phyloP scores from a whole-genome alignment of 257 asterid genomes.

The Solanum megistacrolobum region DNA sequence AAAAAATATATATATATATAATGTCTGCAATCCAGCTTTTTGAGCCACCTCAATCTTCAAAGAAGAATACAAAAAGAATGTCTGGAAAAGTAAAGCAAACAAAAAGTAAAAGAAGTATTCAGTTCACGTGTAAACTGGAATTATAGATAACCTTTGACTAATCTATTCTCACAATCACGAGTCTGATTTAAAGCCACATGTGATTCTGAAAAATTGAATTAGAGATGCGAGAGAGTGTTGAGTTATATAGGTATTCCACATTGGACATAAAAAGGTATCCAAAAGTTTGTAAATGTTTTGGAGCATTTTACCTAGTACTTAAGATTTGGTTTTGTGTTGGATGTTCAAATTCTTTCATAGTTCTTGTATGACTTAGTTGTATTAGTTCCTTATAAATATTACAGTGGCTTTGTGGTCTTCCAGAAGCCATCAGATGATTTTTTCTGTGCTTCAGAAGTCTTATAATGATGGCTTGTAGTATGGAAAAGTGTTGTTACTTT shows the following conservation, averaged over 20 bases:
- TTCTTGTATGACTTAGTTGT: background rate
- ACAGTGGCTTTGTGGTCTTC: background rate
- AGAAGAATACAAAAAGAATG: background rate
- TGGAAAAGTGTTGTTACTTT: background rate
- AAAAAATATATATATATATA: no score
- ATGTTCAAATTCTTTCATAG: background rate
- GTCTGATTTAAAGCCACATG: background rate
- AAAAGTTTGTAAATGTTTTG: background rate
- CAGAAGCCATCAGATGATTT: background rate
- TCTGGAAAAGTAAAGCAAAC: background rate
- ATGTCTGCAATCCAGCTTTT: background rate
- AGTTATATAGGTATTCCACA: background rate
- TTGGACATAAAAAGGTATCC: background rate
- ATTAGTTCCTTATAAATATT: background rate
- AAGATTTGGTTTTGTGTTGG: background rate
- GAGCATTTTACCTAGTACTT: background rate
- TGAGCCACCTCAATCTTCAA: background rate
- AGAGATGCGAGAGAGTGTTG: background rate
- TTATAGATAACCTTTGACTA: background rate
- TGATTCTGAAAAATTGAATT: background rate
- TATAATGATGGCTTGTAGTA: background rate
- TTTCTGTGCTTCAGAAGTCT: background rate
- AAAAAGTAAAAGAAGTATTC: background rate
- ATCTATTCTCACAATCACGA: background rate
- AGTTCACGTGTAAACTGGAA: background rate